These are phyloP conservation scores for Ophiostoma sp. DNA, from an alignment of 2,329 filamentous ascomycete genomes.

Conservation along the genomic window DNA sequence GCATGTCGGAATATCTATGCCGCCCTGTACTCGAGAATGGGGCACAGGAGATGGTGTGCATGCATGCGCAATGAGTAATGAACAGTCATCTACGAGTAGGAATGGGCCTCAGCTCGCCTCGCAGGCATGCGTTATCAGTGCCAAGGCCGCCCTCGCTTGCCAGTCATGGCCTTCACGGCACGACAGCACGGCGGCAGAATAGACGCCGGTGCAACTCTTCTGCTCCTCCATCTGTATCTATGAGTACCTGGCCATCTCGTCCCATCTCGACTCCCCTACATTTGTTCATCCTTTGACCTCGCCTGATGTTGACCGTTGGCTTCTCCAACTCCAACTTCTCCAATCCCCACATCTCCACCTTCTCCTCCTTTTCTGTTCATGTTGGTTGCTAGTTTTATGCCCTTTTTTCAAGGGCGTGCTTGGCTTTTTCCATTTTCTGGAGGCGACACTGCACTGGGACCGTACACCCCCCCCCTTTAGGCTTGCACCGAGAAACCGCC, in stretches of 20 bases:
- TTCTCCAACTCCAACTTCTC: conserved; percentile 6
- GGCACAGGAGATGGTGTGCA: neutral
- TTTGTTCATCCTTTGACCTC: neutral
- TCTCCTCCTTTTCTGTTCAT: neutral
- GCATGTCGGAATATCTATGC: neutral
- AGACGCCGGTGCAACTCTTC: conserved; percentile 2
- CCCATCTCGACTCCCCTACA: neutral
- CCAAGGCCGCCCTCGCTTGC: conserved; percentile 1
- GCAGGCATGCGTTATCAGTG: neutral
- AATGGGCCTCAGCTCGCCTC: neutral
- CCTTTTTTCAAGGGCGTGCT: too few relatives aligned
- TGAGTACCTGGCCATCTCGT: neutral
- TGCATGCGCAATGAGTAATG: too few relatives aligned
- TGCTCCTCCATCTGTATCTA: neutral
- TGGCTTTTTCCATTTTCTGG: conserved; percentile 5
- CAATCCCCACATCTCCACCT: conserved; percentile 8
- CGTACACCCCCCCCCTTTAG: neutral
- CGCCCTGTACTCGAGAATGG: neutral
- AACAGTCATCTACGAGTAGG: too few relatives aligned
- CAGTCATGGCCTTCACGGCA: neutral
- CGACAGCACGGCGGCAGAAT: conserved; percentile 3
- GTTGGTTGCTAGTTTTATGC: too few relatives aligned
- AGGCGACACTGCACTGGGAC: neutral
- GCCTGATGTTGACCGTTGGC: neutral
- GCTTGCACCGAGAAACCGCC: conserved; percentile 16